These are phyloP conservation scores for Lactarius akahatsu DNA, from an alignment of 768 basidiomycete species.

Conservation along the genomic window DNA sequence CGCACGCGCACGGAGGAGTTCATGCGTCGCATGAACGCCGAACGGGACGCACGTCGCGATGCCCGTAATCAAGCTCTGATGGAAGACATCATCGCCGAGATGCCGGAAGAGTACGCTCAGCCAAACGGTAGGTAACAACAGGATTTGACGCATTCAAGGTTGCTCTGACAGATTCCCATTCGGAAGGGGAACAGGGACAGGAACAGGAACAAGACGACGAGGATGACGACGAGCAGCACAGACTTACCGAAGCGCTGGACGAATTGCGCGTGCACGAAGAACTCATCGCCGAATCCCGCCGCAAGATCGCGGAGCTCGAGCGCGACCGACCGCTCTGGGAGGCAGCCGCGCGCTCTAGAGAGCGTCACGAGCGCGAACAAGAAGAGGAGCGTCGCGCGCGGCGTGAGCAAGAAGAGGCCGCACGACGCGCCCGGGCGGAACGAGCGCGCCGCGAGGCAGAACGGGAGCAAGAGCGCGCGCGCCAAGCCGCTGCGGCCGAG, in stretches of 20 bases:
- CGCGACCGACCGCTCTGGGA: conserved; percentile 63
- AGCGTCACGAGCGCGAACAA: conserved; percentile 28
- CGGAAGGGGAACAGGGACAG: conserved; percentile 1
- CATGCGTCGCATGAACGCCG: conserved; percentile 35
- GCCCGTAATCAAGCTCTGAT: conserved; percentile 42
- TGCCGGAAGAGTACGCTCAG: conserved; percentile 22
- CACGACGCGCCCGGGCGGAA: conserved; percentile 37
- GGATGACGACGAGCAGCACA: conserved; percentile 26
- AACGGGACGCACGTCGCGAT: conserved; percentile 39
- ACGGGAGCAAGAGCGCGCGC: conserved; percentile 33
- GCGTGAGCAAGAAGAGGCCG: conserved; percentile 35
- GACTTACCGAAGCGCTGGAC: conserved; percentile 29
- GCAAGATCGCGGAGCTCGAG: conserved; percentile 68
- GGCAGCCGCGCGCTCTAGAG: conserved; percentile 42
- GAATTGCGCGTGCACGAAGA: conserved; percentile 39
- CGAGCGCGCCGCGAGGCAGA: conserved; percentile 32
- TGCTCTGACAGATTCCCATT: neutral
- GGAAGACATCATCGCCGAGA: conserved; percentile 38
- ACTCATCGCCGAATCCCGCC: conserved; percentile 57
- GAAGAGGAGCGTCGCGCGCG: conserved; percentile 35
- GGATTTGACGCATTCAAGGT: neutral
- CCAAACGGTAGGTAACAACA: conserved; percentile 7
- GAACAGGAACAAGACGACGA: neutral
- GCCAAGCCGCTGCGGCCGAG: conserved; percentile 20
- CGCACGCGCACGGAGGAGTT: conserved; percentile 44